Conservation (phyloP, 352 stramenopile genomes). For the Phytophthora citrophthora region DNA sequence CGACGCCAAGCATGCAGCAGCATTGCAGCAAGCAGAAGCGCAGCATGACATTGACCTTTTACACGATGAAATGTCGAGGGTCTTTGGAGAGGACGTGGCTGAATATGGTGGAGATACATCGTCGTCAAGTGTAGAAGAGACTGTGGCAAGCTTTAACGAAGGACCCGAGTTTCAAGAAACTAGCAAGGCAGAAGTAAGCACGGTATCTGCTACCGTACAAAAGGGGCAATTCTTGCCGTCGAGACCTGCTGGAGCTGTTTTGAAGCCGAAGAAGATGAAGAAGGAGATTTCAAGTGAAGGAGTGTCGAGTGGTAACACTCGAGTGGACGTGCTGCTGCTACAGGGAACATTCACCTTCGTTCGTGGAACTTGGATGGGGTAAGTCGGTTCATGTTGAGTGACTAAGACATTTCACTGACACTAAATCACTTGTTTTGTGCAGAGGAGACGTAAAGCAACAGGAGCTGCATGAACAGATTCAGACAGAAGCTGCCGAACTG, state of each 20-base stretch:
- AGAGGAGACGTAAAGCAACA: constrained; percentile 20
- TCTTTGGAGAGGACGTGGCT: constrained; percentile 58
- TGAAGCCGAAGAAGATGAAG: constrained; percentile 8
- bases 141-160: constrained; percentile 3
- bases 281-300: constrained; percentile 1
- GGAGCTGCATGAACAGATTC: constrained; percentile 19
- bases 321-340: constrained; percentile 23
- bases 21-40: constrained; percentile 23
- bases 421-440: background rate
- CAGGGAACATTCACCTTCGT: constrained; percentile 46
- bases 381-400: background rate
- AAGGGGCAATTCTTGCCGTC: background rate
- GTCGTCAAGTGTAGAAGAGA: constrained; percentile 11
- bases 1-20: constrained; percentile 22
- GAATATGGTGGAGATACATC: constrained; percentile 33
- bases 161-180: background rate
- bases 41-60: constrained; percentile 49
- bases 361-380: constrained; percentile 29
- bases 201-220: background rate
- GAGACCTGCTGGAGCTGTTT: background rate
- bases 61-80: constrained; percentile 50
- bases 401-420: too few relatives aligned
- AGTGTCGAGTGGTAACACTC: background rate
- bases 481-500: constrained; percentile 17
- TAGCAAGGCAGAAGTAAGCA: background rate